Conservation (phyloP, 345 rosid species). For the Arabidopsis thaliana region DNA sequence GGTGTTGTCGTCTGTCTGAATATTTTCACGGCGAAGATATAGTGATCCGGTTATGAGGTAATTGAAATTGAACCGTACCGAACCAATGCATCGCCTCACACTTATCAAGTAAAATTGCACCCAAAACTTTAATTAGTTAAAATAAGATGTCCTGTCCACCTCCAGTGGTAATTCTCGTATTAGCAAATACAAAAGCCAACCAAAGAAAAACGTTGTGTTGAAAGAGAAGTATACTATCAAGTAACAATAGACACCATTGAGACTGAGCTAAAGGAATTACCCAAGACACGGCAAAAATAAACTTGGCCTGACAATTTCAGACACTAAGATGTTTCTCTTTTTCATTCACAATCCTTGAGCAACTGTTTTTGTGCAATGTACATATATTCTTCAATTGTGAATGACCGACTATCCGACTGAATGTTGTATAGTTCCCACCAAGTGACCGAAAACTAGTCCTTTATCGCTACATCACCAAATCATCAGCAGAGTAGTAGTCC, state of each 20-base stretch:
- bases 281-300: constrained; percentile 39
- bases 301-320: constrained; percentile 34
- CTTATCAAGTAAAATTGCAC: not conserved
- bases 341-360: constrained; percentile 33
- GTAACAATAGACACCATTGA: constrained; percentile 13
- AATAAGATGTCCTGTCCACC: not conserved
- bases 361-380: constrained; percentile 36
- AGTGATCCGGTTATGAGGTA: constrained; percentile 4
- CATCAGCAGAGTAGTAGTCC: constrained; percentile 97
- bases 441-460: constrained; percentile 4
- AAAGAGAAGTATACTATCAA: not conserved
- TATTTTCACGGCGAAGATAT: not conserved
- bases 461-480: constrained; percentile 68
- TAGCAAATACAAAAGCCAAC: constrained; percentile 23
- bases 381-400: constrained; percentile 38
- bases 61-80: not conserved
- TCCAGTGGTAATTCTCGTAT: not conserved
- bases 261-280: constrained; percentile 3
- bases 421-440: constrained; percentile 4
- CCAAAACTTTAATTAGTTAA: not conserved
- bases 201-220: constrained; percentile 10
- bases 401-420: constrained; percentile 18
- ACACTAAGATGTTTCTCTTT: constrained; percentile 32
- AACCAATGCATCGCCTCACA: not conserved
- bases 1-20: not conserved